Conservation (phyloP, 116 monocot species). For the Phalaenopsis hybrid region DNA sequence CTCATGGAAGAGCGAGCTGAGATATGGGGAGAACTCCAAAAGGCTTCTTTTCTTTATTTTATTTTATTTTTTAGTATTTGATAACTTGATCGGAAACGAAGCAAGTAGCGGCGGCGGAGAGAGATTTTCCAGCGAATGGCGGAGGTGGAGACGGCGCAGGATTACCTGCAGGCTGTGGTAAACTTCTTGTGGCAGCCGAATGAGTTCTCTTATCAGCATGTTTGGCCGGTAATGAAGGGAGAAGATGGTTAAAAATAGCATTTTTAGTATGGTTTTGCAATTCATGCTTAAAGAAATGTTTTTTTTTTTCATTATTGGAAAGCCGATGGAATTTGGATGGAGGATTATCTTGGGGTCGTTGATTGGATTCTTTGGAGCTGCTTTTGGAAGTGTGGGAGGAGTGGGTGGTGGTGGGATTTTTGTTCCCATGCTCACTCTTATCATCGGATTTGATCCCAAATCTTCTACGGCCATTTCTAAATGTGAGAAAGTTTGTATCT, state of each 20-base stretch:
- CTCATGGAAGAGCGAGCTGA: neutral
- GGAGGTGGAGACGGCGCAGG: neutral
- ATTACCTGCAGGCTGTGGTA: slow-evolving; percentile 27
- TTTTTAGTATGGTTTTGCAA: slow-evolving; percentile 1
- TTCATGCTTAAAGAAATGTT: neutral
- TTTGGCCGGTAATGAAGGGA: slow-evolving; percentile 65
- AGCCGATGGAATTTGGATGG: slow-evolving; percentile 78
- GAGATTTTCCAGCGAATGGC: neutral
- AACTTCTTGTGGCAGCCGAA: slow-evolving; percentile 59
- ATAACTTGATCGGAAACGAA: neutral
- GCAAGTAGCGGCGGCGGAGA: neutral
- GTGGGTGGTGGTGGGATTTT: slow-evolving; percentile 85
- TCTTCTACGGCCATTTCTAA: slow-evolving; percentile 84
- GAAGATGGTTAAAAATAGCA: too few relatives aligned
- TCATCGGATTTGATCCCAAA: slow-evolving; percentile 86
- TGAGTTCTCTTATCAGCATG: slow-evolving; percentile 57
- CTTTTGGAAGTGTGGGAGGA: slow-evolving; percentile 83
- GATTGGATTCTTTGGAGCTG: slow-evolving; percentile 75
- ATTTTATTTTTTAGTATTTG: neutral
- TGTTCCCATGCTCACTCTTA: slow-evolving; percentile 80
- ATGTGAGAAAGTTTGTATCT: slow-evolving; percentile 32
- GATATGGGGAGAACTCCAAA: neutral
- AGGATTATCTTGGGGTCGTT: slow-evolving; percentile 62
- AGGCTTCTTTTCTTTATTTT: slow-evolving; percentile 3
- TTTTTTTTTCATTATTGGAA: neutral